Evolutionary conservation across 805 yeast species (phyloP), one percentile per base, ranked within the genome.

Genomic region (Metschnikowia cubensis): DNA sequence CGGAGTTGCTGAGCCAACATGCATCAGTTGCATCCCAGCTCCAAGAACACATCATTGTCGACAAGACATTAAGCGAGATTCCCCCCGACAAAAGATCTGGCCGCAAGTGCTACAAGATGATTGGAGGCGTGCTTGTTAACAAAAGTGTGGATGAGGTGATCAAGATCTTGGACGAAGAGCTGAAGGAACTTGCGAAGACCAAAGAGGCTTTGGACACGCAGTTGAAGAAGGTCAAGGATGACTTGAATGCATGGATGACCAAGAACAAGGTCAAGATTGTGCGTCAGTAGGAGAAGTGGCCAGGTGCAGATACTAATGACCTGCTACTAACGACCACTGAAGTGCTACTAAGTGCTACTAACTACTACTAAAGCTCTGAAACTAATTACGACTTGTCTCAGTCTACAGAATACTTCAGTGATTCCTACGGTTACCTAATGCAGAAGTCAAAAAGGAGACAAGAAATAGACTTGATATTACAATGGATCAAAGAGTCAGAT

Each of bases 111-210:
- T 90, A 83, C 70, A 82, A 96, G 60, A 89, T 94, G 97, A 80
- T 92, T 32, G 97, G 97, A 22, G 95, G 96, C 8, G 96, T 91
- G 3, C 75, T 92, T 32, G 87, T 91, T 15, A 95, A 90, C 62
- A 84, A 87, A 56, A 77, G 83, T 3, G 94, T 89, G 4, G 83
- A 77, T n/a, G 89, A 87, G 37, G 94, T 91, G 3, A 68, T 77
- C 22, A 84, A 84, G 11, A 74, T 84, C 10, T 68, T 89, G 48
- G 74, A 77, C 46, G 73, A 79, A 22, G 89, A 87, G 45, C 54
- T 47, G 51, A 54, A 56, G 50, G 61, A 56, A 37, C 55, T 58
- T n/a, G 29, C 39, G 6, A 52, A 50, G 43, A 49, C 61, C 5
- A 63, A 59, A 38, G 64, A 55, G 22, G 55, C 49, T 29, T 49